phyloP scores from a whole-genome alignment of 2,329 filamentous ascomycete species.

The Cladophialophora bantiana region DNA sequence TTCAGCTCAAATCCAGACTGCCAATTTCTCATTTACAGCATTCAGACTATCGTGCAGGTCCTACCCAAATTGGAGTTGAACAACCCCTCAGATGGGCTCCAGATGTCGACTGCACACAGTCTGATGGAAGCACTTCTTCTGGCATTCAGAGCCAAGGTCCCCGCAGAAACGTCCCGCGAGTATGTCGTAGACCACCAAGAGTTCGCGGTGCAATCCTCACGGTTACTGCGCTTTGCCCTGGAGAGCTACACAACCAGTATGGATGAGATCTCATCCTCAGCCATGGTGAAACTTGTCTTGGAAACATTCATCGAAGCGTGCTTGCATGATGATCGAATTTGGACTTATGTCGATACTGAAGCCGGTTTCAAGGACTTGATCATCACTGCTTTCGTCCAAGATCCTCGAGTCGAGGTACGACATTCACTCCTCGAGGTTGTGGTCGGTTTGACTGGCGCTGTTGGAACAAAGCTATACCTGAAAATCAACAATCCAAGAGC shows the following conservation, averaged over 20 bases:
- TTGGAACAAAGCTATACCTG: conserved; percentile 33
- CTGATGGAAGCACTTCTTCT: conserved; percentile 65
- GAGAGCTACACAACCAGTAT: conserved; percentile 8
- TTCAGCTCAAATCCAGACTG: conserved; percentile 47
- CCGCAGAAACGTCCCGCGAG: conserved; percentile 41
- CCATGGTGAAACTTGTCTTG: conserved; percentile 44
- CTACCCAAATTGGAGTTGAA: conserved; percentile 66
- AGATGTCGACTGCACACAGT: conserved; percentile 59
- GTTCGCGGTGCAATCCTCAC: conserved; percentile 33
- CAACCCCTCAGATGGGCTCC: conserved; percentile 54
- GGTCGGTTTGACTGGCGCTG: conserved; percentile 34
- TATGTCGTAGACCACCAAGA: conserved; percentile 44
- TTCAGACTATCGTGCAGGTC: conserved; percentile 65
- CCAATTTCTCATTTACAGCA: conserved; percentile 51
- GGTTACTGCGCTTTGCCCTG: conserved; percentile 34
- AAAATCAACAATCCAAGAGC: conserved; percentile 37
- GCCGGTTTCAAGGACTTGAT: conserved; percentile 30
- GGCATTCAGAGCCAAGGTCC: conserved; percentile 61
- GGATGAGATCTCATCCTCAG: conserved; percentile 25
- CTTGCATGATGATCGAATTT: conserved; percentile 55
- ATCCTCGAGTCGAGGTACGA: conserved; percentile 42
- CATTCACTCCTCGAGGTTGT: conserved; percentile 38
- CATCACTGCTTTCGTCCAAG: conserved; percentile 43
- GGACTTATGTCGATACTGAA: conserved; percentile 45
- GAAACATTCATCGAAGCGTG: conserved; percentile 59